Percentiles rank a stretch among this genome's conserved stretches.
Evolutionary conservation across 768 basidiomycete species (phyloP).

Genomic region (Trametes cingulata): DNA sequence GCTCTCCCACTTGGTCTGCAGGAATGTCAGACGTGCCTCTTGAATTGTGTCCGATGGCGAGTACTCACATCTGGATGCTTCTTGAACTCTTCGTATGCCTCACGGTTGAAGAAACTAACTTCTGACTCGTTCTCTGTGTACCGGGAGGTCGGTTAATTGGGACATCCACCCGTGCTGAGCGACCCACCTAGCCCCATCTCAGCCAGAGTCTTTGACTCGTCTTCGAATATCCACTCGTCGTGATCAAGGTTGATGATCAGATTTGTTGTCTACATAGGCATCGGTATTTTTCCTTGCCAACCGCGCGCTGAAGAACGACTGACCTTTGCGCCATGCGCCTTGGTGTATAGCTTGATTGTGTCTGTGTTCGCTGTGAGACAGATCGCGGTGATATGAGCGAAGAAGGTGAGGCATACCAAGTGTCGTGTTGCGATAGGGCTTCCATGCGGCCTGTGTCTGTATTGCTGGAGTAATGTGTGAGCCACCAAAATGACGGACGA

Average conservation of each 20-base stretch:
- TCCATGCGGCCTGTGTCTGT: slow-evolving; percentile 77
- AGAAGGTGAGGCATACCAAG: slow-evolving; percentile 52
- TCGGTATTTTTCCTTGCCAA: background rate
- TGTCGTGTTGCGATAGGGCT: slow-evolving; percentile 74
- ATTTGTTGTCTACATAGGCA: slow-evolving; percentile 75
- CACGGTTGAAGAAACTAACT: slow-evolving; percentile 84
- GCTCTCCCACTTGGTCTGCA: slow-evolving; percentile 29
- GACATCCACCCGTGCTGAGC: background rate
- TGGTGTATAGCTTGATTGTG: slow-evolving; percentile 91
- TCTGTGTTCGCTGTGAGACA: slow-evolving; percentile 55
- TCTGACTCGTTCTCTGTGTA: slow-evolving; percentile 91
- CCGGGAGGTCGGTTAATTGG: background rate
- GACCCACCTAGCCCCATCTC: slow-evolving; percentile 75
- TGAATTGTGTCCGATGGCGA: background rate
- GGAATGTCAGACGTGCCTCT: background rate
- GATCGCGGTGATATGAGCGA: no score
- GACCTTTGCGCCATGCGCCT: slow-evolving; percentile 94
- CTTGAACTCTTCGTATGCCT: slow-evolving; percentile 80
- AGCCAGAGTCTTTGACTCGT: slow-evolving; percentile 64
- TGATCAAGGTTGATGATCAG: slow-evolving; percentile 97
- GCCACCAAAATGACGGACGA: background rate
- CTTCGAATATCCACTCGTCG: slow-evolving; percentile 87
- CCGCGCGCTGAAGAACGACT: slow-evolving; percentile 13
- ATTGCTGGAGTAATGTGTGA: slow-evolving; percentile 51
- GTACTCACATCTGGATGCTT: slow-evolving; percentile 69